phyloP scores from a whole-genome alignment of 176 grass and related monocot species.

The Saccharum spontaneum region DNA sequence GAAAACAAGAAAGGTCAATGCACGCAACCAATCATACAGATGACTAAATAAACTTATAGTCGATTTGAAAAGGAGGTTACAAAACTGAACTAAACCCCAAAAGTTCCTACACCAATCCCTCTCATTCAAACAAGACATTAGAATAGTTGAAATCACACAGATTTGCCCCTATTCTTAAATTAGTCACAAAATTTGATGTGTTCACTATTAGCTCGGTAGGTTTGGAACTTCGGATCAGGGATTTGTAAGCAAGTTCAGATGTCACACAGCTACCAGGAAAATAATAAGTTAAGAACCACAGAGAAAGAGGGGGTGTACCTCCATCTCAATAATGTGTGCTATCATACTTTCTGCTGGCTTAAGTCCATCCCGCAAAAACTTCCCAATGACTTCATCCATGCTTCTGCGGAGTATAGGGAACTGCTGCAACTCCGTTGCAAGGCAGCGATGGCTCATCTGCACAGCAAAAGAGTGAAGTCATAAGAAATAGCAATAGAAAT shows the following conservation, averaged over 20 bases:
- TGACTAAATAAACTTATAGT: not conserved
- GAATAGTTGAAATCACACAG: not conserved
- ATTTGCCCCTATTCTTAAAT: not conserved
- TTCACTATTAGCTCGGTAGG: not conserved
- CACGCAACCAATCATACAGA: not conserved
- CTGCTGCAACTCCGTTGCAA: constrained; percentile 78
- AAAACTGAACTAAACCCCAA: not conserved
- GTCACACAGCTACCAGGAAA: not conserved
- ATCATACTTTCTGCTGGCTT: constrained; percentile 97
- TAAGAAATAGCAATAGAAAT: constrained; percentile 34
- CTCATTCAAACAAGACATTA: not conserved
- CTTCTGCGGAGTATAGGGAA: constrained; percentile 83
- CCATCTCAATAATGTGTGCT: constrained; percentile 92
- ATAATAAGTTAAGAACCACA: constrained; percentile 3
- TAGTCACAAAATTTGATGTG: not conserved
- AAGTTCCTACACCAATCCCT: not conserved
- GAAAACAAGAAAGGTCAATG: constrained; percentile 22
- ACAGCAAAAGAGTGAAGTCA: constrained; percentile 22
- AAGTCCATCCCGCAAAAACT: constrained; percentile 87
- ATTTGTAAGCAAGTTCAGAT: constrained; percentile 3
- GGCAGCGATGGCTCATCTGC: constrained; percentile 89
- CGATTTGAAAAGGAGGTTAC: not conserved
- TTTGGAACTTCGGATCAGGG: not conserved
- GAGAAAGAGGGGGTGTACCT: constrained; percentile 48
- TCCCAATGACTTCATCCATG: constrained; percentile 97